These are phyloP conservation scores for Themeda triandra DNA, from an alignment of 176 grass and related monocot genomes.

Conservation along the genomic window DNA sequence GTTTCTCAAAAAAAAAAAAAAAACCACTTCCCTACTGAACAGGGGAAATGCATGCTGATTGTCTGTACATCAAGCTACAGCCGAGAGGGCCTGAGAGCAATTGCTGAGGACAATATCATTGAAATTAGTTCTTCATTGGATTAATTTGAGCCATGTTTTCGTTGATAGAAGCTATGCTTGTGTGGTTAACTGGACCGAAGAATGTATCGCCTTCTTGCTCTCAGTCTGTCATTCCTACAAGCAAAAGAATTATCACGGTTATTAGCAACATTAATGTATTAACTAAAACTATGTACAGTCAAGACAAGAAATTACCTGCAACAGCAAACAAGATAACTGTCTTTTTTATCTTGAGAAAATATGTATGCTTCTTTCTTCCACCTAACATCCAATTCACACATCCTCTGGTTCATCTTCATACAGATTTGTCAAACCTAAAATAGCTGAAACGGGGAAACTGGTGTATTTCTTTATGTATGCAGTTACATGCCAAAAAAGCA, in stretches of 20 bases:
- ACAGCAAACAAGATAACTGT: too few species aligned
- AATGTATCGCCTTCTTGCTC: background rate
- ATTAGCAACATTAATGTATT: background rate
- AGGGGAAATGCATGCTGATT: too few species aligned
- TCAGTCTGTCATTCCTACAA: background rate
- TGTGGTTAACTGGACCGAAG: background rate
- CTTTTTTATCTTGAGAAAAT: background rate
- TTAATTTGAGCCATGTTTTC: too few species aligned
- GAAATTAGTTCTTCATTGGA: too few species aligned
- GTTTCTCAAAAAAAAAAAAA: too few species aligned
- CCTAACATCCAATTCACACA: background rate
- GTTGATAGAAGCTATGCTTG: too few species aligned
- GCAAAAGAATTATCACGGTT: background rate
- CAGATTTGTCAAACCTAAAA: background rate
- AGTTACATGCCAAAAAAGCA: background rate
- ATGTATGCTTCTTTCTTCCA: background rate
- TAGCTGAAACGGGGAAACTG: background rate
- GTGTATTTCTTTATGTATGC: background rate
- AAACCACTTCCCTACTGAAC: too few species aligned
- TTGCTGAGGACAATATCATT: too few species aligned
- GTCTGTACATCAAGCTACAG: too few species aligned
- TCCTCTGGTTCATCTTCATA: background rate
- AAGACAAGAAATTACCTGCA: background rate
- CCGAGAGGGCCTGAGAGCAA: too few species aligned
- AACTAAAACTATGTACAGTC: background rate